Evolutionary conservation across 2,329 filamentous ascomycete genomes (phyloP), one percentile per base, ranked within the genome.

Genomic region (Alternaria novae-zelandiae): DNA sequence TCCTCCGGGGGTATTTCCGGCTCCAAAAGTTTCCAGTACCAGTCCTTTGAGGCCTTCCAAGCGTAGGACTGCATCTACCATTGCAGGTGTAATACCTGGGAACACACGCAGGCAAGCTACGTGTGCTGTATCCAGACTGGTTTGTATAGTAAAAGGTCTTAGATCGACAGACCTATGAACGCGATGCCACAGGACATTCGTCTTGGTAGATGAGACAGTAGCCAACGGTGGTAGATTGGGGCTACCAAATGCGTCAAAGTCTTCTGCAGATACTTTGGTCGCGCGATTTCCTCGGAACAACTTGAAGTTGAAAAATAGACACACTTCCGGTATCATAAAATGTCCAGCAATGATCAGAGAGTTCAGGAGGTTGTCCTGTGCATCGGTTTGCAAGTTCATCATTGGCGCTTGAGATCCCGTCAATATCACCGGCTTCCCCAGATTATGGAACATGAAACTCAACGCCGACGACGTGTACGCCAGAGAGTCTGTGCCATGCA

Each of bases 321-420:
- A 94, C 57, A 97, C 94, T 79, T 97, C 94, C 0, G 94, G 94
- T 61, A 97, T 93, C 82, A 93, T 91, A 76, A 97, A 97, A 64
- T 96, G 96, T 32, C 93, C 93, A 4, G 94, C 94, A 59, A 97
- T 91, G 75, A 97, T 93, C 74, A 97, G 86, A 2, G 93, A 94
- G 20, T 92, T 92, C 6, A 97, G 87, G 12, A 97, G 86, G 74
- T 97, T 97, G 82, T 96, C 94, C 41, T 94, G 91, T 10, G 94
- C 94, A 79, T 97, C 94, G 55, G 91, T 96, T 80, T 97, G 94
- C 25, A 97, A 87, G 64, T 94, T 90, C 72, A 96, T 91, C 86
- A 97, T 97, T 50, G 93, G 93, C 1, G 94, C 91, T 68, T 85
- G 83, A 5, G 82, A 84, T 36, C 84, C 84, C 4, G 94, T 97